Conservation (phyloP, 768 basidiomycete species). For the Trametes meyenii region DNA sequence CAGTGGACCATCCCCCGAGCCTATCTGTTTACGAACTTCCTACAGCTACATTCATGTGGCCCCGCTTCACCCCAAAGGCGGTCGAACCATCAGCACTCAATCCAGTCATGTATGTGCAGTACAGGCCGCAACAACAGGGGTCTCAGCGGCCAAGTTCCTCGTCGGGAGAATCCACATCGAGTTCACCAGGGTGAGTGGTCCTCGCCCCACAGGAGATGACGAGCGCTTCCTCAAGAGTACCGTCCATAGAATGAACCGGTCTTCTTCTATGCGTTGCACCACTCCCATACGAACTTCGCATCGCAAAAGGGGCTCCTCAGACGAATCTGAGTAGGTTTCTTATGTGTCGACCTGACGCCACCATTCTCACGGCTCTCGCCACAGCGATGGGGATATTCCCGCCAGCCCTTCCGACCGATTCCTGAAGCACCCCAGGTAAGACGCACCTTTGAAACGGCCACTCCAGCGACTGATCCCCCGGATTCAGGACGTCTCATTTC, state of each 20-base stretch:
- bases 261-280: background rate
- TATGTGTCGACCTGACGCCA: background rate
- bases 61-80: slow-evolving; percentile 18
- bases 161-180: background rate
- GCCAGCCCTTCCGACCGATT: slow-evolving; percentile 21
- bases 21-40: slow-evolving; percentile 25
- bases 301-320: slow-evolving; percentile 22
- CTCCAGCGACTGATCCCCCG: background rate
- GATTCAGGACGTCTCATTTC: slow-evolving; percentile 4
- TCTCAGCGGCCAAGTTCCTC: background rate
- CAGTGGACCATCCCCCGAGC: background rate
- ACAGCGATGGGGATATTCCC: slow-evolving; percentile 1
- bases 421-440: slow-evolving; percentile 23
- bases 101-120: slow-evolving; percentile 20
- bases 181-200: slow-evolving; percentile 1
- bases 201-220: too few species aligned
- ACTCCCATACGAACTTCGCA: slow-evolving; percentile 5
- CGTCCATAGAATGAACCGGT: too few species aligned
- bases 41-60: slow-evolving; percentile 27
- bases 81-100: background rate
- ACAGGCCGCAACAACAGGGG: background rate
- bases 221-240: background rate
- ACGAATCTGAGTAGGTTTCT: slow-evolving; percentile 19
- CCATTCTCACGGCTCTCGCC: slow-evolving; percentile 1
- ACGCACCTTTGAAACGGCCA: background rate